Conservation (phyloP, 352 stramenopile species). For the Peronospora farinosa region DNA sequence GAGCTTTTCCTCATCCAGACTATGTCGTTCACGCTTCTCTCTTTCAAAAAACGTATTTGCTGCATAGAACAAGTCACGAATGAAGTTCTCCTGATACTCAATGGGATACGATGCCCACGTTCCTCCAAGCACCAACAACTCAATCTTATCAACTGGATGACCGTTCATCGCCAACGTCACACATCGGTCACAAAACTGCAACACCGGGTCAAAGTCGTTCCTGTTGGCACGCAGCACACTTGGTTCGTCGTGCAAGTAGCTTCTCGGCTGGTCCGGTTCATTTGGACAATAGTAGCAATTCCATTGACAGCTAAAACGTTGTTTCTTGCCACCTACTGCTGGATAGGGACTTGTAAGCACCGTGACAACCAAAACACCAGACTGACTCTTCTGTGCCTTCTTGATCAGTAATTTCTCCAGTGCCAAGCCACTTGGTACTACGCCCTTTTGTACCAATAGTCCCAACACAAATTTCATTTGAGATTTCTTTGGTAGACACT, state of each 20-base stretch:
- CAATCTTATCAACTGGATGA: constrained; percentile 90
- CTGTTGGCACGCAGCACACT: constrained; percentile 89
- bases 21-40: constrained; percentile 55
- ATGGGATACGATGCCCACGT: constrained; percentile 91
- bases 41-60: constrained; percentile 88
- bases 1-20: constrained; percentile 83
- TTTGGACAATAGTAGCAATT: constrained; percentile 95
- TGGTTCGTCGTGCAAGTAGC: constrained; percentile 91
- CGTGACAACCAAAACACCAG: constrained; percentile 87
- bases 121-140: constrained; percentile 86
- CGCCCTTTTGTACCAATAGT: constrained; percentile 61
- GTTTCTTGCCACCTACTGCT: constrained; percentile 68
- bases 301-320: constrained; percentile 91
- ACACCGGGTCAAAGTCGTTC: constrained; percentile 87
- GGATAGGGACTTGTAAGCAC: constrained; percentile 90
- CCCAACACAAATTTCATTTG: constrained; percentile 86
- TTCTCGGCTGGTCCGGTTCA: constrained; percentile 86
- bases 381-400: constrained; percentile 87
- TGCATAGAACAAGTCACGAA: constrained; percentile 89
- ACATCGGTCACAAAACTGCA: constrained; percentile 88
- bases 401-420: constrained; percentile 83
- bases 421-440: constrained; percentile 37
- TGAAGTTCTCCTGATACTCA: constrained; percentile 88
- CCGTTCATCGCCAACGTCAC: constrained; percentile 89
- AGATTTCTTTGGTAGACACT: constrained; percentile 88